Base-by-base conservation (phyloP, 1,139 yeast species). In the Scheffersomyces titani region DNA sequence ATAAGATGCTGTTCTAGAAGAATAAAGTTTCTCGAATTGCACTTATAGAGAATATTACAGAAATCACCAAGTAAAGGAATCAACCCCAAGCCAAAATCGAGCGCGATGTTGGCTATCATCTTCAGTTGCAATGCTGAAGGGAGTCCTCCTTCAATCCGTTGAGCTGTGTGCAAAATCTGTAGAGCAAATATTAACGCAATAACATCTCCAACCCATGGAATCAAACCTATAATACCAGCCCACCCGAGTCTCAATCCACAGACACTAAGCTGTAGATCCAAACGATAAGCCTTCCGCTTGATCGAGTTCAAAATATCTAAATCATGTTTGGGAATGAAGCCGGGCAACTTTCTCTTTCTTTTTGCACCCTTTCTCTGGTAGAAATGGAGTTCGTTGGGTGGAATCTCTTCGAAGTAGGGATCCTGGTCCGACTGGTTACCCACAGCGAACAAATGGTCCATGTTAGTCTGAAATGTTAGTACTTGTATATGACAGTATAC, bases 1-100 rank as follows among this genome's bases (percentile, higher is more conserved):
- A 81, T 78, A 63, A 89, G 71, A 61, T 83, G 75, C 56, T 80
- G 78, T 67, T 90, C 93, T 63, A 89, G 71, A 52, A 88, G 63
- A 49, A 89, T 75, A 52, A 87, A 86, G 68, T 90, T 90, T 59
- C 97, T 74, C 44, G 91, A 87, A 64, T 89, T 89, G 55, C 92
- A 86, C 73, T 89, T 88, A 73, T 88, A 90, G 54, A 87, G 75
- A 30, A 90, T 85, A 60, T 85, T 86, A 55, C 88, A 78, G 51
- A 89, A 71, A 63, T 85, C 90, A 11, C 97, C 97, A 19, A 90
- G 84, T 48, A 90, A 60, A 1, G 97, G 96, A 50, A 89, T 82
- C 64, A 90, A 73, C 0, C 94, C 92, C 54, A 90, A 73, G 1
- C 80, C 79, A 65, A 89, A 89, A 69, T 90, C 96, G 54, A 89